Evolutionary conservation across 306 rosid species (phyloP).

Genomic region (Pueraria montana): DNA sequence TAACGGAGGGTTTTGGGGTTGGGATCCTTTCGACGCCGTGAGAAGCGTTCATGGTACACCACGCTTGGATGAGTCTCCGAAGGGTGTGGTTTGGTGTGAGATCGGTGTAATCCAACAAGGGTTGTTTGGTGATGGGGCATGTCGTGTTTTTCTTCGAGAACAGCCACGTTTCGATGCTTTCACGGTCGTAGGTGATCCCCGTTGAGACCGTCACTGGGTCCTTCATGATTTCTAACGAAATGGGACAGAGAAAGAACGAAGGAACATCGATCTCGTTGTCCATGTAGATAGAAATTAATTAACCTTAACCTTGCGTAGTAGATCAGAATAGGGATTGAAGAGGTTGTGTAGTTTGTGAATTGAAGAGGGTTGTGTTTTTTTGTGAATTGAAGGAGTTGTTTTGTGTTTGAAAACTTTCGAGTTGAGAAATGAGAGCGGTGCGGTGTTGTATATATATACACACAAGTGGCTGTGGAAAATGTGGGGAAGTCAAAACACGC

Average conservation of each 20-base stretch:
- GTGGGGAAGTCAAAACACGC: slow-evolving; percentile 73
- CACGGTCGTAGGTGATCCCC: slow-evolving; percentile 91
- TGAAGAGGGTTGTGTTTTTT: not conserved
- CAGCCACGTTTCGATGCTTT: slow-evolving; percentile 85
- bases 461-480: slow-evolving; percentile 43
- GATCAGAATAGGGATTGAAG: not conserved
- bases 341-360: not conserved
- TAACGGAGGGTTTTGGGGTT: slow-evolving; percentile 81
- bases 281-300: slow-evolving; percentile 29
- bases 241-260: slow-evolving; percentile 76
- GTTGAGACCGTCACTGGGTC: slow-evolving; percentile 82
- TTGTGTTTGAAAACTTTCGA: slow-evolving; percentile 42
- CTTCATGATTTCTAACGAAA: slow-evolving; percentile 87
- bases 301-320: not conserved
- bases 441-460: slow-evolving; percentile 47
- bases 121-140: slow-evolving; percentile 79
- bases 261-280: slow-evolving; percentile 83
- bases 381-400: not conserved
- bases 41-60: slow-evolving; percentile 92
- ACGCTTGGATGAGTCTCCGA: slow-evolving; percentile 81
- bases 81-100: slow-evolving; percentile 92
- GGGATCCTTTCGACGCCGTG: slow-evolving; percentile 84
- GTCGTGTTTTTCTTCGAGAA: slow-evolving; percentile 61
- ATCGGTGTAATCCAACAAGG: slow-evolving; percentile 58
- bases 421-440: slow-evolving; percentile 15